phyloP scores from a whole-genome alignment of 352 stramenopile species.

The Phytophthora fragariae region DNA sequence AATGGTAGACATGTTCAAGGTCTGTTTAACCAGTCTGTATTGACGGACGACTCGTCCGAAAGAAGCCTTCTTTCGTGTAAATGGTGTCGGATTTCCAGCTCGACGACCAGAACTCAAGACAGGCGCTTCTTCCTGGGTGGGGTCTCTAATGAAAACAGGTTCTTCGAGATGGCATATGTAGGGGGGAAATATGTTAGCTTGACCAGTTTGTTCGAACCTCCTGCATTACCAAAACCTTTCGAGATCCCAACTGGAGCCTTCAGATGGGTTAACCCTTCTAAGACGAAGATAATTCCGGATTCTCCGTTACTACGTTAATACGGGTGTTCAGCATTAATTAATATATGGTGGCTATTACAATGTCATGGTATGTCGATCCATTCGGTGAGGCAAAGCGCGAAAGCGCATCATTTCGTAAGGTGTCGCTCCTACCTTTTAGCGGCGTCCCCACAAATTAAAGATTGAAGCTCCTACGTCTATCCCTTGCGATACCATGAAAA shows the following conservation, averaged over 20 bases:
- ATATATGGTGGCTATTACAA: conserved; percentile 3
- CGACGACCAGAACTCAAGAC: neutral
- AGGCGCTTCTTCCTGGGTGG: neutral
- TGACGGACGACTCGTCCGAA: conserved; percentile 1
- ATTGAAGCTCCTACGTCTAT: conserved; percentile 24
- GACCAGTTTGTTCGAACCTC: neutral
- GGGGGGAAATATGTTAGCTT: neutral
- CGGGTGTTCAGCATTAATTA: neutral
- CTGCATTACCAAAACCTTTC: conserved; percentile 24
- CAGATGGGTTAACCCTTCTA: neutral
- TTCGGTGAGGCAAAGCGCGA: conserved; percentile 21
- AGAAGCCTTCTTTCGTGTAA: conserved; percentile 13
- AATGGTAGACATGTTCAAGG: neutral
- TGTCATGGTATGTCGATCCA: neutral
- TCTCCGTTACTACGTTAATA: conserved; percentile 9
- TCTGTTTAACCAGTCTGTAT: neutral
- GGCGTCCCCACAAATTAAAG: conserved; percentile 21
- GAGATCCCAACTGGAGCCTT: neutral
- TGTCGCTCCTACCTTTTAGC: neutral
- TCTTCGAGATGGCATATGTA: neutral
- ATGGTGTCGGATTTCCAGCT: conserved; percentile 1
- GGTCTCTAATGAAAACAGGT: neutral
- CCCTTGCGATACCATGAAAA: conserved; percentile 27
- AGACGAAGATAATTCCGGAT: too few relatives aligned
- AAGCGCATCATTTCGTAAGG: conserved; percentile 16